Base-by-base conservation (phyloP, 2,329 filamentous ascomycete species). In the Talaromyces sp. region DNA sequence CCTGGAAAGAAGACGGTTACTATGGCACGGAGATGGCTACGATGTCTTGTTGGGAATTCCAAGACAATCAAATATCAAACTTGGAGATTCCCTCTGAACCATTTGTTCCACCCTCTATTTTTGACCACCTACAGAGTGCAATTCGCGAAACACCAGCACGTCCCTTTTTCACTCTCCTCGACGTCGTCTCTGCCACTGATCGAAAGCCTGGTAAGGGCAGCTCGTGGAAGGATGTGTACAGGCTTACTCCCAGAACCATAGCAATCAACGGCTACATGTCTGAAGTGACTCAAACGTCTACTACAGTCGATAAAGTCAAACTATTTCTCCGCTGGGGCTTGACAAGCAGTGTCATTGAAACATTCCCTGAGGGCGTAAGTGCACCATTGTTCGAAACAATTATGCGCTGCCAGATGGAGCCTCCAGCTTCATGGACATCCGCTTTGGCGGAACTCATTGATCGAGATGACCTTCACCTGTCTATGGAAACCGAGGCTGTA, bases 351-450 rank as follows among this genome's bases (percentile, higher is more conserved):
- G 78, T 93, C 55, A 82, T 98, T 17, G 91, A 96, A 65, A 92
- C 90, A 0, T 79, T 98, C 1, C 93, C 95, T 1, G 92, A 96
- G 73, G 87, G 91, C 28, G 82, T 97, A n/a, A 84, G 90, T 59
- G 85, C 88, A 2, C 89, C 91, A 0, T 80, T 98, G 15, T 88
- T 89, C 71, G 93, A 98, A 76, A 87, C 89, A 5, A 92, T 98
- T 47, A 85, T 88, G n/a, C 83, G 86, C 65, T 96, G 91, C 66
- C 93, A 96, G 72, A 84, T 87, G n/a, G 85, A 86, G 63, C 93
- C 93, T 19, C 91, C 92, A 10, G 84, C 87, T 0, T 85, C 83
- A 1, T 98, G 93, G 92, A 82, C 85, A 15, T 82, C 82, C 49
- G 82, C 85, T 1, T 78, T 96, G 6, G 82, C 97, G 15, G 82